Percentiles rank a stretch among this genome's conserved stretches.
phyloP scores from a whole-genome alignment of 345 rosid genomes.

The Populus ilicifolia region DNA sequence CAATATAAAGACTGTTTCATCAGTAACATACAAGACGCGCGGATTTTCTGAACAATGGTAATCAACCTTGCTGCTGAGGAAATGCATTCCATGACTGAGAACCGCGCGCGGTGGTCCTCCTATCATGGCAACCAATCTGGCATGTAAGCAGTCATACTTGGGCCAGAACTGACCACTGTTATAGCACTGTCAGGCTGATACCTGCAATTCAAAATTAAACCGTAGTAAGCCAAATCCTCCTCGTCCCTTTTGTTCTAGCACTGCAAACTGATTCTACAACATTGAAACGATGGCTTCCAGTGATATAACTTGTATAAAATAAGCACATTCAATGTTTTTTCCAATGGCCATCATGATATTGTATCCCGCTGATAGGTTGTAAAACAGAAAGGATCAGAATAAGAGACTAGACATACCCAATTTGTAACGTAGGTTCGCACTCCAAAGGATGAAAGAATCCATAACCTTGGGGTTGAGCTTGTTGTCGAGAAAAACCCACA shows the following conservation, averaged over 20 bases:
- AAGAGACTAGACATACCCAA: constrained; percentile 50
- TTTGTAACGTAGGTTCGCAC: constrained; percentile 84
- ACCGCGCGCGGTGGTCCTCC: neutral
- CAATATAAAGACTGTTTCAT: neutral
- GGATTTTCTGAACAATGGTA: neutral
- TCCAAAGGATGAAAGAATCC: constrained; percentile 80
- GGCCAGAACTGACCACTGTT: constrained; percentile 57
- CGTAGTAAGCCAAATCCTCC: neutral
- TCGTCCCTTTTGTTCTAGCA: neutral
- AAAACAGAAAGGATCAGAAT: neutral
- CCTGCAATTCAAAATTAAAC: constrained; percentile 33
- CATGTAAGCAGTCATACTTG: constrained; percentile 77
- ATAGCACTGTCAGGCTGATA: constrained; percentile 64
- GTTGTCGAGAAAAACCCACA: constrained; percentile 52
- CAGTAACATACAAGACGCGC: constrained; percentile 4
- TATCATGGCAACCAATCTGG: constrained; percentile 82
- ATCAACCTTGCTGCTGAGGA: neutral
- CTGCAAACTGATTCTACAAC: neutral
- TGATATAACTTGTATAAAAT: neutral
- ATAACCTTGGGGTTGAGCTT: constrained; percentile 46
- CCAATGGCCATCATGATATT: neutral
- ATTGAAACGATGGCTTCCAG: neutral
- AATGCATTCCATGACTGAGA: constrained; percentile 12
- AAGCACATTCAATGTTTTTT: neutral
- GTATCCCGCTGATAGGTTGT: neutral